A percentile compares a stretch with the other conserved stretches of the same genome.
Evolutionary conservation across 2,329 filamentous ascomycete genomes (phyloP).

Genomic region (Passalora sequoiae): DNA sequence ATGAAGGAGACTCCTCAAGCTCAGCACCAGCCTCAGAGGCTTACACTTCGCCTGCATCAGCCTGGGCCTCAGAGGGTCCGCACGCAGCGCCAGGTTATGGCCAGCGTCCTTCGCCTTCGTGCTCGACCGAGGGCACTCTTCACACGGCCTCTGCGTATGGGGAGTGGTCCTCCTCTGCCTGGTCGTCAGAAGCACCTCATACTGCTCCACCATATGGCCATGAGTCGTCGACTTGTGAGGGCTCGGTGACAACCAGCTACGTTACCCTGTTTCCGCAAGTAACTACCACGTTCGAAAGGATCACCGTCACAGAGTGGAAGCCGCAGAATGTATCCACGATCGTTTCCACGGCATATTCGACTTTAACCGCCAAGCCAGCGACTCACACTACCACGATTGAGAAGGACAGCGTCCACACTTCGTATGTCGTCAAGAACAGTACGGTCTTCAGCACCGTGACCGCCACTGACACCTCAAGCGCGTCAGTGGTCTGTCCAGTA

Average conservation of each 20-base stretch:
- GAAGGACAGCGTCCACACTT: background rate
- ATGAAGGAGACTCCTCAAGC: slow-evolving; percentile 3
- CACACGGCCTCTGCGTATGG: background rate
- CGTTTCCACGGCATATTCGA: background rate
- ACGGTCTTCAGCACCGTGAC: slow-evolving; percentile 1
- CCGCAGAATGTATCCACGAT: background rate
- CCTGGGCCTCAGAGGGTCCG: background rate
- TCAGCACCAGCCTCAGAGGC: background rate
- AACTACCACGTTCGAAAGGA: background rate
- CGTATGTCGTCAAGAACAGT: slow-evolving; percentile 1
- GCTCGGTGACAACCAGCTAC: background rate
- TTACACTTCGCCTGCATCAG: background rate
- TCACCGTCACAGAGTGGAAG: background rate
- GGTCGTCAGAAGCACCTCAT: background rate
- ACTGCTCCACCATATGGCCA: background rate
- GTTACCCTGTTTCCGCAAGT: background rate
- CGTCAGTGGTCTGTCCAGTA: too few species aligned
- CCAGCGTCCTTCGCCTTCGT: background rate
- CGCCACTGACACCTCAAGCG: background rate
- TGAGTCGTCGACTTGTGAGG: background rate
- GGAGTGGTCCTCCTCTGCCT: background rate
- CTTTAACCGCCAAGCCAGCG: background rate
- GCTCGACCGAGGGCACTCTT: background rate
- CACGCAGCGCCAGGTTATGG: background rate
- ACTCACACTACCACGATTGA: background rate